Evolutionary conservation across 2,329 filamentous ascomycete species (phyloP).

Genomic region (Paracoccidioides brasiliensis): DNA sequence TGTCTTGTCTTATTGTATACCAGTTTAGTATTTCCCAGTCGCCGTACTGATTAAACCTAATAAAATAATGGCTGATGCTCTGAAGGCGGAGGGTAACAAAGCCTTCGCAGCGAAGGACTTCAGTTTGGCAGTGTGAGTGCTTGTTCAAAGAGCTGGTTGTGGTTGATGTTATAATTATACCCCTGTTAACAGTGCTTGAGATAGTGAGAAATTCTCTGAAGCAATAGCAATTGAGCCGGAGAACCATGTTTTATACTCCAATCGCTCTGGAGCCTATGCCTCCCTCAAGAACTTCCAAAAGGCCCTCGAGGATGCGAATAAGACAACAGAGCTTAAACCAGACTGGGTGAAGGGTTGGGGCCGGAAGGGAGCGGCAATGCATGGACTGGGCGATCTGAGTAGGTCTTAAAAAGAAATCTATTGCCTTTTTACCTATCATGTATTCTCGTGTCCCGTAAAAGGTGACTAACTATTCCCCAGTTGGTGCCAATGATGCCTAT

Average conservation of each 20-base stretch:
- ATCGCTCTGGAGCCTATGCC: constrained; percentile 76
- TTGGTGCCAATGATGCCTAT: constrained; percentile 78
- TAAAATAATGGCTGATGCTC: constrained; percentile 55
- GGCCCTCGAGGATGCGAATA: constrained; percentile 78
- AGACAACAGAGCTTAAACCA: constrained; percentile 87
- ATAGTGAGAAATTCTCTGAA: constrained; percentile 82
- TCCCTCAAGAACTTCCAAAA: constrained; percentile 80
- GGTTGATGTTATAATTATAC: background rate
- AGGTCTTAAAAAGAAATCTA: constrained; percentile 17
- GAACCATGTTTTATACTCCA: constrained; percentile 97
- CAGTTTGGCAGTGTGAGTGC: constrained; percentile 80
- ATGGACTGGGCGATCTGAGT: constrained; percentile 72
- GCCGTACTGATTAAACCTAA: constrained; percentile 3
- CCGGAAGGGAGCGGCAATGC: constrained; percentile 80
- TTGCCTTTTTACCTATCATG: constrained; percentile 10
- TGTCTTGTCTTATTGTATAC: background rate
- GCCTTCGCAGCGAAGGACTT: constrained; percentile 97
- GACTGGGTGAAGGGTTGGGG: constrained; percentile 98
- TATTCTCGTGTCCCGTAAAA: background rate
- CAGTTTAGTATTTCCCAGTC: background rate
- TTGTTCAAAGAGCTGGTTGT: background rate
- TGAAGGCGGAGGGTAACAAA: constrained; percentile 97
- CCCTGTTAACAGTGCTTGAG: constrained; percentile 5
- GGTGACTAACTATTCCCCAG: constrained; percentile 19
- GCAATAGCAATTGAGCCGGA: constrained; percentile 76